Percentiles rank a stretch among this genome's conserved stretches.
These are phyloP conservation scores for Vitis rotundifolia DNA, from an alignment of 164 flowering plant genomes.

Conservation along the genomic window DNA sequence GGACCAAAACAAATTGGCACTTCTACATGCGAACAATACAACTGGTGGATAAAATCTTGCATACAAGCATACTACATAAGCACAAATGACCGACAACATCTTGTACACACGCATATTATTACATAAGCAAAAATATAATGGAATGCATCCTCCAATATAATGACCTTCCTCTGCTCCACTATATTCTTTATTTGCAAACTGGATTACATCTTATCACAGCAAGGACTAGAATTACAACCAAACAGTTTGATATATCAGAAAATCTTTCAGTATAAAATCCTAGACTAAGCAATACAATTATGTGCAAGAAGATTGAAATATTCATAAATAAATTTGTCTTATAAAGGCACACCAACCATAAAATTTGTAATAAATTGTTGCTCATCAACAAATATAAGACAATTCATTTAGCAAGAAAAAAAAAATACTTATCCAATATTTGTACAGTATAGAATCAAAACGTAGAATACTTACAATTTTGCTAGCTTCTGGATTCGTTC, in stretches of 20 bases:
- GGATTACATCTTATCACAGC: background rate
- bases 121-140: no score
- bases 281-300: background rate
- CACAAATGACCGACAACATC: no score
- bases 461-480: constrained; percentile 46
- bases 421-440: background rate
- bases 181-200: background rate
- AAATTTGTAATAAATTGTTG: no score
- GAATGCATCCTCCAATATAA: no score
- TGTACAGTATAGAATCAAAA: background rate
- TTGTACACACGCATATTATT: no score
- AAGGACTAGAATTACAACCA: background rate
- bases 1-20: no score
- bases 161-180: background rate
- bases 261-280: background rate
- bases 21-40: no score
- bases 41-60: no score
- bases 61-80: no score
- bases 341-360: no score
- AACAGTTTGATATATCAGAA: background rate
- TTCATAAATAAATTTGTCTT: no score
- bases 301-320: background rate
- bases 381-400: no score
- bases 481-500: constrained; percentile 85
- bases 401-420: background rate